Base-by-base conservation (phyloP, 768 basidiomycete species). In the Psilocybe cubensis region DNA sequence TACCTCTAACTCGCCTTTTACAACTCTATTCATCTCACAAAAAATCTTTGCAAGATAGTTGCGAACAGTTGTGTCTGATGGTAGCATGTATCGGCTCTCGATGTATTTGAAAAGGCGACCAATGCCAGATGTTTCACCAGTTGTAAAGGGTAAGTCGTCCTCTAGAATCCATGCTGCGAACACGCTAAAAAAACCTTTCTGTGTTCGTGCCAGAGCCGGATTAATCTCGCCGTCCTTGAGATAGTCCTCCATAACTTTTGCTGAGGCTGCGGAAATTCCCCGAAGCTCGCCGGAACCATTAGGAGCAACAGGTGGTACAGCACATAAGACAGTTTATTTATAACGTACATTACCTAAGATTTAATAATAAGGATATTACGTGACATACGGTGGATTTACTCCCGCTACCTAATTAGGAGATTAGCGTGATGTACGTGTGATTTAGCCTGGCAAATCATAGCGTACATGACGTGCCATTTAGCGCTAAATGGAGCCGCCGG, bases 111-210 rank as follows among this genome's bases (percentile, higher is more conserved):
- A 71, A 2, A 71, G 53, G 1, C 40, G 18, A 2, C 47, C 10
- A 25, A 66, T 61, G 0, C 25, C 23, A 4, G 61, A 63, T 17
- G 66, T 56, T 53, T 72, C 65, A 17, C 68, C 70, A 1, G 65
- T 66, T 4, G 67, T 69, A 58, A 65, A 72, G 1, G 66, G 68
- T 9, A 68, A 62, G 45, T 63, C 63, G 28, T 70, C 65, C 21
- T 71, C 70, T 24, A 57, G 24, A 2, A 73, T 70, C 67, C 69
- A 75, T 4, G 71, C 72, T 1, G 72, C 10, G 56, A 75, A 73
- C 2, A 75, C 31, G 3, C 63, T 63, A 9, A 60, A 20, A 43
- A 73, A 76, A 0, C 72, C 72, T 35, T 53, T 59, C 21, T 72
- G 60, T 1, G 65, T 70, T 0, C 62, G 41, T n/a, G 60, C 57